Conservation (phyloP, 2,329 filamentous ascomycete genomes). For the Mollisia scopiformis region DNA sequence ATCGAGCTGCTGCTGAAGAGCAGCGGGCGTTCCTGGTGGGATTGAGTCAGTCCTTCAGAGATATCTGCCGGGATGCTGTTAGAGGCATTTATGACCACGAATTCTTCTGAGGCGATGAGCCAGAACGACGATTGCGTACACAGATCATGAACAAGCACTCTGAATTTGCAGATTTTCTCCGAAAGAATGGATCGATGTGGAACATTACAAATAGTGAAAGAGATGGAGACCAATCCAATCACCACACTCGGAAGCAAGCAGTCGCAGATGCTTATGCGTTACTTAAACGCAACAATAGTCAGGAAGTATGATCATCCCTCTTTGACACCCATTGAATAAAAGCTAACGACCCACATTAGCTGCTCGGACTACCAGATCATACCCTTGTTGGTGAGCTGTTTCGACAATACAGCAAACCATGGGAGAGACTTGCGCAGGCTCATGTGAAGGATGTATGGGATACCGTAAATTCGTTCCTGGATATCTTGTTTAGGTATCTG, state of each 20-base stretch:
- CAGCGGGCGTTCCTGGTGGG: constrained; percentile 14
- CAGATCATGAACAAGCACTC: constrained; percentile 22
- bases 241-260: constrained; percentile 16
- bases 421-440: constrained; percentile 9
- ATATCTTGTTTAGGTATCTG: constrained; percentile 39
- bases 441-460: constrained; percentile 21
- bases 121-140: constrained; percentile 20
- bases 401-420: constrained; percentile 14
- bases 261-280: constrained; percentile 19
- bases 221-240: not conserved
- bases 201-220: constrained; percentile 4
- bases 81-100: constrained; percentile 23
- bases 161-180: constrained; percentile 18
- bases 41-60: constrained; percentile 18
- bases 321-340: not conserved
- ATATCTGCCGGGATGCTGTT: constrained; percentile 20
- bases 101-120: constrained; percentile 15
- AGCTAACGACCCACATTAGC: constrained; percentile 3
- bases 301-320: constrained; percentile 16
- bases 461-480: constrained; percentile 37
- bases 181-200: constrained; percentile 18
- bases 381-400: constrained; percentile 24
- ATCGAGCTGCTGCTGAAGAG: constrained; percentile 5
- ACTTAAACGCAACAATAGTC: constrained; percentile 21
- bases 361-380: constrained; percentile 22